Evolutionary conservation across 106 monocot genomes (phyloP).

Genomic region (Apostasia shenzhenica): DNA sequence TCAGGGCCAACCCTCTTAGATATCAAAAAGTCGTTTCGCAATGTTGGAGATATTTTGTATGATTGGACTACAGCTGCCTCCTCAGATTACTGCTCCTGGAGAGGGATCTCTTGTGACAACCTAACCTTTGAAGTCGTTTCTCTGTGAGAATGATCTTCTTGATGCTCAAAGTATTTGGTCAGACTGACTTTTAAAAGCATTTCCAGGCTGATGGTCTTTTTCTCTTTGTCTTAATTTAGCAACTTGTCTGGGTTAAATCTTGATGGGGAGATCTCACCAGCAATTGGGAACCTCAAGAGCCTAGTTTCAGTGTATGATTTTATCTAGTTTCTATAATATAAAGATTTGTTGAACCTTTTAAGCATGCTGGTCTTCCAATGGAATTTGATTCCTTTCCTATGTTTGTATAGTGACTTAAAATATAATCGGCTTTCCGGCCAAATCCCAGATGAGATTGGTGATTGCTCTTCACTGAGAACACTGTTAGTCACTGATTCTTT

Average conservation of each 20-base stretch:
- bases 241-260: slow-evolving; percentile 85
- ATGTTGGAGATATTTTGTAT: slow-evolving; percentile 67
- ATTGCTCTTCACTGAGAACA: slow-evolving; percentile 52
- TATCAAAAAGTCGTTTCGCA: slow-evolving; percentile 81
- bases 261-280: slow-evolving; percentile 82
- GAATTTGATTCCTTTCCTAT: slow-evolving; percentile 1
- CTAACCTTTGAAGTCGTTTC: slow-evolving; percentile 66
- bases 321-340: background rate
- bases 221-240: slow-evolving; percentile 23
- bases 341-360: background rate
- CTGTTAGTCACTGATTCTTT: slow-evolving; percentile 37
- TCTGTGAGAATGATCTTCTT: slow-evolving; percentile 47
- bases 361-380: background rate
- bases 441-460: slow-evolving; percentile 96
- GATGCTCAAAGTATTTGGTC: background rate
- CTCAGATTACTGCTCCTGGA: slow-evolving; percentile 72
- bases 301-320: slow-evolving; percentile 50
- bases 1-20: slow-evolving; percentile 66
- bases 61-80: slow-evolving; percentile 56
- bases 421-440: slow-evolving; percentile 70
- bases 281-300: slow-evolving; percentile 63
- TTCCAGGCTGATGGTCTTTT: background rate
- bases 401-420: slow-evolving; percentile 55
- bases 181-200: background rate
- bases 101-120: slow-evolving; percentile 86